Conservation (phyloP, 2,329 filamentous ascomycete genomes). For the Sporothrix brunneoviolacea region DNA sequence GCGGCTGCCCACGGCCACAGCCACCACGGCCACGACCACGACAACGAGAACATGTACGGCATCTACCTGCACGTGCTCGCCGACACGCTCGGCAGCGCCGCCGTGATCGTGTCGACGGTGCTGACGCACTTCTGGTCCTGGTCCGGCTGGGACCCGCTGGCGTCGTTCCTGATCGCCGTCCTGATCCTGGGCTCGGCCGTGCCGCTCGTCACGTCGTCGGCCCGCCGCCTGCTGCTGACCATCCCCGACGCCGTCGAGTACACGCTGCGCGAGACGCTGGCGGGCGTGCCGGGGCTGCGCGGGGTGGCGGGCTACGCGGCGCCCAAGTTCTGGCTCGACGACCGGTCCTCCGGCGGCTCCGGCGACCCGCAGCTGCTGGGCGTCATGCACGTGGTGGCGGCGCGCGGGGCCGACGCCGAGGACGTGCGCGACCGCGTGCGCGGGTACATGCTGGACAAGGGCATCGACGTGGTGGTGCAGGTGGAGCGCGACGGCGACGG, state of each 20-base stretch:
- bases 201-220: constrained; percentile 79
- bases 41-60: constrained; percentile 96
- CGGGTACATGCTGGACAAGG: constrained; percentile 61
- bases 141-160: constrained; percentile 90
- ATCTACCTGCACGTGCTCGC: constrained; percentile 95
- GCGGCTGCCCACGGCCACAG: constrained; percentile 27
- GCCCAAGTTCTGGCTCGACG: constrained; percentile 89
- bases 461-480: constrained; percentile 79
- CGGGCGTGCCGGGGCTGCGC: constrained; percentile 71
- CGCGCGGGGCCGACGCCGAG: constrained; percentile 64
- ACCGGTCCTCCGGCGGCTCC: constrained; percentile 53
- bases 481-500: constrained; percentile 76
- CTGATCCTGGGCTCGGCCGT: constrained; percentile 90
- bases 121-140: constrained; percentile 83
- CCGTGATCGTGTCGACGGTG: constrained; percentile 86
- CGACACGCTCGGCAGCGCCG: constrained; percentile 88
- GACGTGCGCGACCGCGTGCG: constrained; percentile 76
- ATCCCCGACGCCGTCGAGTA: constrained; percentile 84
- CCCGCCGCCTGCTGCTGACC: constrained; percentile 74
- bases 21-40: constrained; percentile 50
- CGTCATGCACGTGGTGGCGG: constrained; percentile 78
- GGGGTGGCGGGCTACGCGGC: constrained; percentile 82
- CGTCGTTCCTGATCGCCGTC: constrained; percentile 86
- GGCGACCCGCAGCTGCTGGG: constrained; percentile 62
- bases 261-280: constrained; percentile 74